Evolutionary conservation across 2,329 filamentous ascomycete genomes (phyloP), one percentile per base, ranked within the genome.

Genomic region (Dactylellina sp.): DNA sequence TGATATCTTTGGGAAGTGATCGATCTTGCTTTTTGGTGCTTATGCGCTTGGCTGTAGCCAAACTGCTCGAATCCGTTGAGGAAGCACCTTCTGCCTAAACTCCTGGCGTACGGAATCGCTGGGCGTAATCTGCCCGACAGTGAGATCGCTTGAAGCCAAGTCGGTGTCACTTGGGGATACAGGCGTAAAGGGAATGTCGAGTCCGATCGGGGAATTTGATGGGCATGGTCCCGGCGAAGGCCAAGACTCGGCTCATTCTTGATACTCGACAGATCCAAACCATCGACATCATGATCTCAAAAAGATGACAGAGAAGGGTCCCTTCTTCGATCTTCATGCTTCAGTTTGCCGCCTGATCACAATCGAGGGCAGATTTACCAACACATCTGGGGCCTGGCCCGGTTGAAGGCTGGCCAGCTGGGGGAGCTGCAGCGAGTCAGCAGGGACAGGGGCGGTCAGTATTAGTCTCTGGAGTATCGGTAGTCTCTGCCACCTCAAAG

Each of bases 201-300:
- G 32, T 32, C 65, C 14, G 57, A 35, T 63, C 57, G 66, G 59
- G 56, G 59, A 63, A 71, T 63, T 71, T 57, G 50, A 46, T 57
- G 39, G 42, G 47, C 53, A 53, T 59, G 62, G 20, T 57, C 52
- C 25, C 52, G 47, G 42, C 9, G 18, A 40, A 11, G 24, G 64
- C 64, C 64, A 70, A 70, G 64, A 61, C 60, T 22, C 42, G 37
- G 56, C 49, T 56, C 49, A 62, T 71, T 62, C 65, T 63, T 62
- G 57, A 52, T 57, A 28, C 39, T 24, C 24, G 28, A 9, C 3
- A n/a, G n/a, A n/a, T n/a, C n/a, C n/a, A n/a, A n/a, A n/a, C n/a
- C n/a, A 71, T 16, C 56, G 52, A 40, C 1, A 63, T 44, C 22
- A 22, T 1, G 59, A 42, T 50, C 7, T 46, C 18, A 24, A 50